phyloP scores from a whole-genome alignment of 2,329 filamentous ascomycete genomes.

The Aaosphaeria arxii region DNA sequence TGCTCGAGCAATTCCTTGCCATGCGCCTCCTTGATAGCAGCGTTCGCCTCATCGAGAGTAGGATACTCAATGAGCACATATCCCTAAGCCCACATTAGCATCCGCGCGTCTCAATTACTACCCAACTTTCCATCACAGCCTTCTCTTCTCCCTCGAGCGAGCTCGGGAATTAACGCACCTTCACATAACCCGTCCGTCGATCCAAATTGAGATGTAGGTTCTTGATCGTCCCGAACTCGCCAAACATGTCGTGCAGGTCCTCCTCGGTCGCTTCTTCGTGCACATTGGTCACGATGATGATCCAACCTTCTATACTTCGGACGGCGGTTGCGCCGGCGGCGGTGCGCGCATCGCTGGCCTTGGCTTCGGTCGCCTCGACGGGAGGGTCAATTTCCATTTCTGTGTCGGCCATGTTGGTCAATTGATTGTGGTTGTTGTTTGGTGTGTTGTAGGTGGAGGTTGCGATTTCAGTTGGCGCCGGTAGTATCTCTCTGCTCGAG shows the following conservation, averaged over 20 bases:
- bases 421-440: background rate
- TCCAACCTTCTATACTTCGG: conserved; percentile 86
- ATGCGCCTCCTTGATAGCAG: conserved; percentile 79
- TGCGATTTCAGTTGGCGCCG: conserved; percentile 5
- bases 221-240: conserved; percentile 82
- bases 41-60: conserved; percentile 73
- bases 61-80: conserved; percentile 84
- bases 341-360: conserved; percentile 67
- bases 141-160: background rate
- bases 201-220: conserved; percentile 83
- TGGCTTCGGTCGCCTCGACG: conserved; percentile 43
- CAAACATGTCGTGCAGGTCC: conserved; percentile 76
- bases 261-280: conserved; percentile 87
- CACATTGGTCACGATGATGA: conserved; percentile 80
- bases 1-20: conserved; percentile 76
- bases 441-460: background rate
- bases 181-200: conserved; percentile 79
- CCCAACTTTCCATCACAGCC: too few species aligned
- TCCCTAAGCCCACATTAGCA: conserved; percentile 52
- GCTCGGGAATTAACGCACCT: conserved; percentile 51
- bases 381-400: conserved; percentile 46
- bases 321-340: conserved; percentile 73
- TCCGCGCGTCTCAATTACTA: background rate
- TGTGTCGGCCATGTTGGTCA: conserved; percentile 43
- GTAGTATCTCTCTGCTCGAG: conserved; percentile 1